Percentiles rank a stretch among this genome's conserved stretches.
Evolutionary conservation across 2,329 filamentous ascomycete genomes (phyloP).

Genomic region (Lasiodiplodia sp.): DNA sequence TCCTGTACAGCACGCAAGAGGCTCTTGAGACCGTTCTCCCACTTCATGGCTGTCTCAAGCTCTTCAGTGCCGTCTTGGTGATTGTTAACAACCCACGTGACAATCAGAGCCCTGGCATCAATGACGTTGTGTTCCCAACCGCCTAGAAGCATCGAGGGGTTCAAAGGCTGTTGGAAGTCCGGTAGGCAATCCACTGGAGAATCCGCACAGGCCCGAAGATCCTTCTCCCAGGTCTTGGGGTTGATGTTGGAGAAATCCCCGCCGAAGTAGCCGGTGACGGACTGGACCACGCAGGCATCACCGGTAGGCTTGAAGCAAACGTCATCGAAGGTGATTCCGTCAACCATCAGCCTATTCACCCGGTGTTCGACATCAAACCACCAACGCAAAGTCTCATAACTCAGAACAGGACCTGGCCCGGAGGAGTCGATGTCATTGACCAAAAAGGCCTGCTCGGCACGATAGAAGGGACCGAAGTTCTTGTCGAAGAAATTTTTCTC

Average conservation of each 20-base stretch:
- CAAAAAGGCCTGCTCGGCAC: conserved; percentile 90
- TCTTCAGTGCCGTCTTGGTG: conserved; percentile 75
- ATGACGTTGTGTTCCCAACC: conserved; percentile 74
- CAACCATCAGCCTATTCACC: conserved; percentile 72
- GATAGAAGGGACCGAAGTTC: conserved; percentile 95
- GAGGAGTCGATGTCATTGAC: conserved; percentile 80
- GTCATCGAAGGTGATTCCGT: conserved; percentile 76
- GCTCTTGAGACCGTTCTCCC: conserved; percentile 80
- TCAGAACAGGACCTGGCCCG: conserved; percentile 78
- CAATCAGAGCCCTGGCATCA: conserved; percentile 80
- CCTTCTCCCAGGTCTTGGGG: conserved; percentile 73
- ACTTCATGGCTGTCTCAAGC: conserved; percentile 81
- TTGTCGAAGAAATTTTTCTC: conserved; percentile 94
- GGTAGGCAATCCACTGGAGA: conserved; percentile 87
- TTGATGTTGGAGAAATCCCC: conserved; percentile 69
- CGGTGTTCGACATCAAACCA: conserved; percentile 90
- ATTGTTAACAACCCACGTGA: conserved; percentile 96
- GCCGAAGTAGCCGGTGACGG: conserved; percentile 87
- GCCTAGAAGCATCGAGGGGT: conserved; percentile 84
- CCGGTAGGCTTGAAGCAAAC: conserved; percentile 95
- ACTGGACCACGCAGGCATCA: conserved; percentile 90
- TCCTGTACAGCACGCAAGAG: conserved; percentile 78
- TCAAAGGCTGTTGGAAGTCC: conserved; percentile 86
- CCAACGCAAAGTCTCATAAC: conserved; percentile 88
- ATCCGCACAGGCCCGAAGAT: conserved; percentile 75